Percentiles rank a stretch among this genome's conserved stretches.
Evolutionary conservation across 768 basidiomycete species (phyloP).

Genomic region (Mycena olivaceomarginata): DNA sequence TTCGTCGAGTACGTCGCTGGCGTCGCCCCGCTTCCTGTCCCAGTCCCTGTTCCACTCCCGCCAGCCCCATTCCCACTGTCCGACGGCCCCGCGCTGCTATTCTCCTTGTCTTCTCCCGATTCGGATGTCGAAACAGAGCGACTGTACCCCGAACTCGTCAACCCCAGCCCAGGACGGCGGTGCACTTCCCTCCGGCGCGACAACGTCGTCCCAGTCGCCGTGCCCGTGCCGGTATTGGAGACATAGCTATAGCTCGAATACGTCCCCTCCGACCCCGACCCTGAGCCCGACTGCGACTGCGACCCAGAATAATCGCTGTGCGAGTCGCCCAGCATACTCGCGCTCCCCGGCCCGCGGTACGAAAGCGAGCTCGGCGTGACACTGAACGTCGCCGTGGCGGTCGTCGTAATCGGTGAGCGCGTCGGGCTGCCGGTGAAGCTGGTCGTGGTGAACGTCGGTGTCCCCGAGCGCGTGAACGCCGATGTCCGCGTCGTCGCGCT

Average conservation of each 20-base stretch:
- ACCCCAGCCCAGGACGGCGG: constrained; percentile 58
- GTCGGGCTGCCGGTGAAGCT: constrained; percentile 14
- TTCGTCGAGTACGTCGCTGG: constrained; percentile 61
- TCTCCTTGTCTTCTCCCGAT: constrained; percentile 41
- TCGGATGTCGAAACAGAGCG: constrained; percentile 19
- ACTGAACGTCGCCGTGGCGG: constrained; percentile 41
- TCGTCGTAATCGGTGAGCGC: constrained; percentile 33
- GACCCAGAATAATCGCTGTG: constrained; percentile 53
- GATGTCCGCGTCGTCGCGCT: not conserved
- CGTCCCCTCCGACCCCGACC: constrained; percentile 61
- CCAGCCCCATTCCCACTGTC: constrained; percentile 37
- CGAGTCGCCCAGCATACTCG: constrained; percentile 40
- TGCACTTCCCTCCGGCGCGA: constrained; percentile 40
- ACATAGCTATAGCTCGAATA: constrained; percentile 42
- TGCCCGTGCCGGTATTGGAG: constrained; percentile 17
- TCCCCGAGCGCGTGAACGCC: constrained; percentile 18
- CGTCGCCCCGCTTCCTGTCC: constrained; percentile 46
- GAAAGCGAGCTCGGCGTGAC: constrained; percentile 35
- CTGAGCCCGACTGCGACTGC: constrained; percentile 17
- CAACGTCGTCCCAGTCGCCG: constrained; percentile 19
- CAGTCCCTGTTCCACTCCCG: constrained; percentile 45
- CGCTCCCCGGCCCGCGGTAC: constrained; percentile 40
- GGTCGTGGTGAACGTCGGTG: not conserved
- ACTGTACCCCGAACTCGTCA: constrained; percentile 68
- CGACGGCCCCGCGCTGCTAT: constrained; percentile 37